Base-by-base conservation (phyloP, 305 asterid species). In the Fraxinus floribunda region DNA sequence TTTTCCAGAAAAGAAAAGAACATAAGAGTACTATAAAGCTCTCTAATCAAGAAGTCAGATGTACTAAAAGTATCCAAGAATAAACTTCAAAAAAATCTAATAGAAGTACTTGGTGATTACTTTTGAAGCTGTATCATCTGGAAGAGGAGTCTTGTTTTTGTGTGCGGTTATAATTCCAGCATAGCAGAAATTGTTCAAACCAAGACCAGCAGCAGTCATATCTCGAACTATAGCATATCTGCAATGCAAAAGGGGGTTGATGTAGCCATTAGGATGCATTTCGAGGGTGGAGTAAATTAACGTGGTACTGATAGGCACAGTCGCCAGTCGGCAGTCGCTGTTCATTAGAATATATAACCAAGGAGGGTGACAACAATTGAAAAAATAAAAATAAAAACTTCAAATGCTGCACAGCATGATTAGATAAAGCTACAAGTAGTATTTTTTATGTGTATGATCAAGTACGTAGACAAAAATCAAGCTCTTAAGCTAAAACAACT, bases 191-290 rank as follows among this genome's bases (percentile, higher is more conserved):
- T 86, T 91, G 88, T 95, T 94, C 92, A 95, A 89, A 81, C 98
- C 98, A 84, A 95, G 97, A 87, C 97, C 97, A 86, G 95, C 97
- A 81, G 97, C 94, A 70, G 97, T 93, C 99, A 95, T 94, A 87
- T 95, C 98, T 82, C 97, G 88, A 81, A 95, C 94, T 84, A 94
- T 92, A 52, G 97, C 97, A 83, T 85, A 85, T 86, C 99, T 95
- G 89, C 87, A 91, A 80, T 38, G 75, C 75, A 78, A 78, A 77
- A 88, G 71, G 55, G 15, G 73, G 74, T 26, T 72, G 2, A 39
- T 79, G 86, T 7, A 13, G 78, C 44, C 68, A 34, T 80, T 66
- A 74, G 15, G 30, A 77, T 77, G 16, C 78, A 78, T 77, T 44
- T 35, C 15, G 46, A 71, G 57, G 24, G 24, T 64, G 71, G 22